Conservation (phyloP, 352 stramenopile genomes). For the Blastocystis sp. region DNA sequence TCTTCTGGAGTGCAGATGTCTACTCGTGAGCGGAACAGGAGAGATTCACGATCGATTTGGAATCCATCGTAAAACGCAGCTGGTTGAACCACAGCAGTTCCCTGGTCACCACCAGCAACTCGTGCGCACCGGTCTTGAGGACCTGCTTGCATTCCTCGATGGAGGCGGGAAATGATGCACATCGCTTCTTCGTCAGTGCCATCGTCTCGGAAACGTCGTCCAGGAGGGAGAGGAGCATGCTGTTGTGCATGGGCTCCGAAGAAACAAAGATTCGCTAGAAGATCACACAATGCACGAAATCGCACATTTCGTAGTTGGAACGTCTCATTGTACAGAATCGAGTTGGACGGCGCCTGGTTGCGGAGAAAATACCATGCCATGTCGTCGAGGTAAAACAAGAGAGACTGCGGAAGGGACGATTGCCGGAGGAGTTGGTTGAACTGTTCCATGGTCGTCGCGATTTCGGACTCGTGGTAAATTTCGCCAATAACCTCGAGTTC, state of each 20-base stretch:
- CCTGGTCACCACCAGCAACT: background rate
- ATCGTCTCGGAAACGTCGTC: constrained; percentile 11
- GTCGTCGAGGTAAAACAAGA: constrained; percentile 8
- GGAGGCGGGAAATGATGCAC: background rate
- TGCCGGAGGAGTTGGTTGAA: constrained; percentile 3
- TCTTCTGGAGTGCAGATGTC: background rate
- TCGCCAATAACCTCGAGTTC: too few species aligned
- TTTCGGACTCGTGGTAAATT: too few species aligned
- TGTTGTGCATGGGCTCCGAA: background rate
- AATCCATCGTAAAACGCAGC: background rate
- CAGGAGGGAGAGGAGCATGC: constrained; percentile 4
- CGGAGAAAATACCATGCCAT: constrained; percentile 7
- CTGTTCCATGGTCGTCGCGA: background rate
- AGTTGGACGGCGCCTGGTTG: background rate
- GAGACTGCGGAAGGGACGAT: background rate
- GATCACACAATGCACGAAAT: background rate
- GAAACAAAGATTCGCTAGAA: constrained; percentile 12
- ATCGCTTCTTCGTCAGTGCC: background rate
- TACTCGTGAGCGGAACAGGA: background rate
- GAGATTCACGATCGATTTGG: background rate
- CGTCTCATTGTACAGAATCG: background rate
- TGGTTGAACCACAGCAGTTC: constrained; percentile 7
- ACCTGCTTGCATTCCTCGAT: background rate
- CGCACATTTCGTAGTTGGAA: background rate
- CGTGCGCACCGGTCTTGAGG: background rate